These are phyloP conservation scores for Globisporangium middletonii DNA, from an alignment of 352 stramenopile genomes.

Conservation along the genomic window DNA sequence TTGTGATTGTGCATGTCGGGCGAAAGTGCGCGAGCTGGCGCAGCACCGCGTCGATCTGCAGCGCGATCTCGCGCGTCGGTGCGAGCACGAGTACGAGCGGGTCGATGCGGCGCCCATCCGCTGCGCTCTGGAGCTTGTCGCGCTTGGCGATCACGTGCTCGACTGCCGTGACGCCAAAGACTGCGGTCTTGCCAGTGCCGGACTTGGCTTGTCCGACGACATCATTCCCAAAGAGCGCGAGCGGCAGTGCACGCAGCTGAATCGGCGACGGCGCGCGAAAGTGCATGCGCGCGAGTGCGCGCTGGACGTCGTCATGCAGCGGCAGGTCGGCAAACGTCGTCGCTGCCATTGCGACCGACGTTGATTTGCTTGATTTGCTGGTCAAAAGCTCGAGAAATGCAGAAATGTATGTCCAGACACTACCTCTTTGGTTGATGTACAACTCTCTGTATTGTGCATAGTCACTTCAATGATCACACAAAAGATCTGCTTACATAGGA, in stretches of 20 bases:
- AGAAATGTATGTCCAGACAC: conserved; percentile 2
- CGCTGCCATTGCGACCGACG: background rate
- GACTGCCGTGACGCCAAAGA: conserved; percentile 62
- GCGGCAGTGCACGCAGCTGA: conserved; percentile 56
- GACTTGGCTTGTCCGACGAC: conserved; percentile 81
- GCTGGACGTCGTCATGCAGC: conserved; percentile 43
- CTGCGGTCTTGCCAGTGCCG: conserved; percentile 75
- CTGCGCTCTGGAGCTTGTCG: conserved; percentile 4
- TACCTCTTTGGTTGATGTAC: too few relatives aligned
- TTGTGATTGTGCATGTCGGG: conserved; percentile 28
- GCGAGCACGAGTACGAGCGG: conserved; percentile 61
- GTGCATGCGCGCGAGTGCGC: conserved; percentile 40
- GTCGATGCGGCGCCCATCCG: conserved; percentile 2
- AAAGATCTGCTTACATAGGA: background rate
- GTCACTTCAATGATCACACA: too few relatives aligned
- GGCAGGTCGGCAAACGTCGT: conserved; percentile 58
- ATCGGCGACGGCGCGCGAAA: conserved; percentile 65
- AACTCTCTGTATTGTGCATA: too few relatives aligned
- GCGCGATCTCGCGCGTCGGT: conserved; percentile 68
- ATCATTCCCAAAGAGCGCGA: conserved; percentile 77
- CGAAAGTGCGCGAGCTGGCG: conserved; percentile 41
- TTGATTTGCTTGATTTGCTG: too few relatives aligned
- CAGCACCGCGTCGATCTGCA: conserved; percentile 70
- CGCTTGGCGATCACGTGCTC: conserved; percentile 45
- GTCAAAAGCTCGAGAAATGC: too few relatives aligned